These are phyloP conservation scores for Gilbertella persicaria DNA, from an alignment of 371 early-diverging fungal species.

Conservation along the genomic window DNA sequence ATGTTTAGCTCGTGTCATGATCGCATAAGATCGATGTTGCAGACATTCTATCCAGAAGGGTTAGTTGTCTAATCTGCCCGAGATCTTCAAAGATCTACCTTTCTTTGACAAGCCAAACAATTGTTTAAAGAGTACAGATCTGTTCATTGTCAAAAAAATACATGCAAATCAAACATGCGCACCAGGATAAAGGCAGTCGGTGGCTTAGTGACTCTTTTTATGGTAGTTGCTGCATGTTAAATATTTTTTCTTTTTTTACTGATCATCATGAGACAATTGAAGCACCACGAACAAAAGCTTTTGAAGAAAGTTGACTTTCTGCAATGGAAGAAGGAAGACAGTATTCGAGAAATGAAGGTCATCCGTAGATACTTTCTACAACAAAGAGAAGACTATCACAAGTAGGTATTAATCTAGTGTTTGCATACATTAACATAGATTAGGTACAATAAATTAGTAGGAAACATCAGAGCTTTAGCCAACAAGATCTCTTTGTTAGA, in stretches of 20 bases:
- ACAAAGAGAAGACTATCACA: slow-evolving; percentile 95
- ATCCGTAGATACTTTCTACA: slow-evolving; percentile 91
- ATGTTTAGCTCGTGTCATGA: slow-evolving; percentile 30
- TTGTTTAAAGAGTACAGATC: too few species aligned
- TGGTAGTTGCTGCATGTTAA: too few species aligned
- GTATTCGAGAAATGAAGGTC: slow-evolving; percentile 88
- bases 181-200: too few species aligned
- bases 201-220: too few species aligned
- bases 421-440: background rate
- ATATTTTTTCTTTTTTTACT: slow-evolving; percentile 6
- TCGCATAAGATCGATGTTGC: slow-evolving; percentile 24
- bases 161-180: too few species aligned
- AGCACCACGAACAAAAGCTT: slow-evolving; percentile 98
- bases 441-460: slow-evolving; percentile 92
- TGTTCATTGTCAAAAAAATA: too few species aligned
- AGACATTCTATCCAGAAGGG: slow-evolving; percentile 12
- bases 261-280: slow-evolving; percentile 69
- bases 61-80: too few species aligned
- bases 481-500: slow-evolving; percentile 89
- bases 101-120: too few species aligned
- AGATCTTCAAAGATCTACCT: too few species aligned
- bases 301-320: slow-evolving; percentile 98
- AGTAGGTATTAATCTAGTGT: slow-evolving; percentile 52
- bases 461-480: slow-evolving; percentile 86
- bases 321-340: slow-evolving; percentile 95